Evolutionary conservation across 73 alveolate species (phyloP).

Genomic region (Blepharisma stoltei): DNA sequence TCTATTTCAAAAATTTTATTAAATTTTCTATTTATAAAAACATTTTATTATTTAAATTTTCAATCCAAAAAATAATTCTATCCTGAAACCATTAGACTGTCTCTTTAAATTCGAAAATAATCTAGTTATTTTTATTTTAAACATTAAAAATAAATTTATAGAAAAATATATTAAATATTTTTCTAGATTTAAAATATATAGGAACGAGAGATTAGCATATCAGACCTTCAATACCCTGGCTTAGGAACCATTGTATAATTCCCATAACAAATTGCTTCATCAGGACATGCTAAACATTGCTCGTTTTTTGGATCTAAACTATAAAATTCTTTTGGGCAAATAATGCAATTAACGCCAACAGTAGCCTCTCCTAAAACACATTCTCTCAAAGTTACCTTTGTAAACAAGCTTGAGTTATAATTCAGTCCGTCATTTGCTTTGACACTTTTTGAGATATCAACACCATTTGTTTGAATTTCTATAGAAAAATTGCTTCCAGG

Average conservation of each 20-base stretch:
- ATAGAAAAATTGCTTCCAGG: neutral
- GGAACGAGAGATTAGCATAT: too few relatives aligned
- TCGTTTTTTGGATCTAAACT: neutral
- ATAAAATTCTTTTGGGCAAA: neutral
- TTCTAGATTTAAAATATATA: too few relatives aligned
- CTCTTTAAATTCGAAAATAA: too few relatives aligned
- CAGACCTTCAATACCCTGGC: constrained; percentile 14
- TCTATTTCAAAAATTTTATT: too few relatives aligned
- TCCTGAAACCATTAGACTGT: too few relatives aligned
- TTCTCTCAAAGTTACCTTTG: neutral
- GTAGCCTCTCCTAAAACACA: neutral
- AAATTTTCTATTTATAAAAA: too few relatives aligned
- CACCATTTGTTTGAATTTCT: neutral
- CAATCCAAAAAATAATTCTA: too few relatives aligned
- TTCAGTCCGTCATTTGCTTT: neutral
- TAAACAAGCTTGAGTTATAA: neutral
- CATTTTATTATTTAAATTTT: too few relatives aligned
- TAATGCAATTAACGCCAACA: neutral
- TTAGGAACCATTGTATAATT: neutral
- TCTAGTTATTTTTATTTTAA: too few relatives aligned
- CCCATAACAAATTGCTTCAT: constrained; percentile 8
- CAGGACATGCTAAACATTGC: constrained; percentile 2
- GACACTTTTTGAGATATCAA: neutral
- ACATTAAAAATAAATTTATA: too few relatives aligned
- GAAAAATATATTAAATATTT: too few relatives aligned